Evolutionary conservation across 73 alveolate species (phyloP), one percentile per base, ranked within the genome.

Genomic region (Blepharisma stoltei): DNA sequence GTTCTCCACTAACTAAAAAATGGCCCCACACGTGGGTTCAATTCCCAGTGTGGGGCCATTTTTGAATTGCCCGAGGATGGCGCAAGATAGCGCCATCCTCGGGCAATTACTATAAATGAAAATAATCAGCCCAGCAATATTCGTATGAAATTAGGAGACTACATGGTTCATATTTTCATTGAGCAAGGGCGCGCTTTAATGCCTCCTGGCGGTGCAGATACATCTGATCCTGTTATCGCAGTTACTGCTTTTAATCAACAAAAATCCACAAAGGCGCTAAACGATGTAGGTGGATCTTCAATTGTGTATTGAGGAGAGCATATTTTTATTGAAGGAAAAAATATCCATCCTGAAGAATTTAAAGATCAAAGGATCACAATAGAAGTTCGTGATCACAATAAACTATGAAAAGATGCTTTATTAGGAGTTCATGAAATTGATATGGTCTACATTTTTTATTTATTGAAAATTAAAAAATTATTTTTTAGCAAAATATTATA

Each of bases 101-200:
- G n/a, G n/a, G n/a, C n/a, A n/a, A n/a, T n/a, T n/a, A n/a, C n/a
- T n/a, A n/a, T 32, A 32, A 32, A 32, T 32, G 41, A 32, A 32
- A 3, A 32, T 32, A 32, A 32, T 32, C 41, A 32, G 41, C 3
- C 41, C 0, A 32, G 41, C 41, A 32, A 32, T 32, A 32, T 32
- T 32, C 41, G 41, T 32, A 60, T 60, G 73, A n/a, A 25, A 20
- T 9, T 9, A 8, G 79, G 79, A 14, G 45, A 71, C 2, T 69
- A 69, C 65, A 69, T 69, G 37, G 32, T 69, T 46, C 79, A 69
- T 43, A 25, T 69, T 9, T 69, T n/a, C 60, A 44, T 69, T 14
- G 79, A 69, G 27, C 54, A 69, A 69, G 67, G 32, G n/a, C 55
- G 79, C 4, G 23, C 67, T 0, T 25, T 69, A 44, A n/a, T 69